Base-by-base conservation (phyloP, 2,329 filamentous ascomycete genomes). In the Aspergillus bombycis region DNA sequence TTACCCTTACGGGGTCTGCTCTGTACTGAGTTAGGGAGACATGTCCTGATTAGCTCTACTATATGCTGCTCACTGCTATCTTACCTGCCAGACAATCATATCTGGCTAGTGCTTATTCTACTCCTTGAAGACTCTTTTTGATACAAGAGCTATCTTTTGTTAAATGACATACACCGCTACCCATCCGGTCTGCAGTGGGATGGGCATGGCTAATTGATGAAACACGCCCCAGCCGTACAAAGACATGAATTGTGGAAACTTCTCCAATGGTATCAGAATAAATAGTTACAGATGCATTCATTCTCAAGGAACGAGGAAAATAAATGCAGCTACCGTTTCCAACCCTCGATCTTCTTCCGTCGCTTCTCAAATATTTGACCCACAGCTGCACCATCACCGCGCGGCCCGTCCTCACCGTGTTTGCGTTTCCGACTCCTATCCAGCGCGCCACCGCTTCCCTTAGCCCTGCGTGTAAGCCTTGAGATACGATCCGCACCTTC, bases 401-500 rank as follows among this genome's bases (percentile, higher is more conserved):
- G 86, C 8, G 87, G 88, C 0, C 91, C 89, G 77, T 96, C 93
- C 23, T 94, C 90, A 26, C 82, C 80, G 30, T 86, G 82, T 30
- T 85, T 85, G 69, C 94, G 86, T 85, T 97, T 97, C 67, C 94
- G 86, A 76, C 93, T 96, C 84, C 90, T 94, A 74, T 96, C 94
- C 68, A 92, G 74, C 0, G 86, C 85, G 68, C 84, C 80, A 56
- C 83, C 76, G 68, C 83, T 82, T 41, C 83, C 82, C 64, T 83
- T 83, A 77, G 88, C 92, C 74, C 87, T 86, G 78, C 88, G 88
- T 8, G 94, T 97, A 73, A 97, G 82, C 66, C 89, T 85, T 70
- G 93, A 90, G 78, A 97, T 97, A 52, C 94, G 86, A 79, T 97
- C 92, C 58, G 94, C 87, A 9, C 93, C 93, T 75, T 94, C 90